Conservation (phyloP, 2,329 filamentous ascomycete species). For the Hirsutella minnesotensis region DNA sequence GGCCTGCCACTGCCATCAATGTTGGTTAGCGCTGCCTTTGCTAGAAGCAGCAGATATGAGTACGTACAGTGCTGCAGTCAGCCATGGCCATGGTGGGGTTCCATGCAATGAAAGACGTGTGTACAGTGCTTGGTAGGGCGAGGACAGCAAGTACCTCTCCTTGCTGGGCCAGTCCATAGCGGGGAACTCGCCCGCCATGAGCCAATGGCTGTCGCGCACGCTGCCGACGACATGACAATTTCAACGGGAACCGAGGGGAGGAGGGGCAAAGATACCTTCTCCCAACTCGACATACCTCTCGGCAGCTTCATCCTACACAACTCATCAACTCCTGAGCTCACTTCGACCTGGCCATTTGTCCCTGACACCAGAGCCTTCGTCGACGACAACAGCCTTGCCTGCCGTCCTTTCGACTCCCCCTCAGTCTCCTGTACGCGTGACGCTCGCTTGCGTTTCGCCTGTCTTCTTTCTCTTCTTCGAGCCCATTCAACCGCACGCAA, state of each 20-base stretch:
- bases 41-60: neutral
- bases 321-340: neutral
- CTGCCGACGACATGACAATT: neutral
- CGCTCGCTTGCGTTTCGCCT: neutral
- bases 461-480: neutral
- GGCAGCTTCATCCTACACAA: neutral
- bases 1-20: no score
- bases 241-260: neutral
- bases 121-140: no score
- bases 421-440: no score
- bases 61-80: neutral
- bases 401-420: no score
- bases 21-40: no score
- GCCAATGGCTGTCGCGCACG: neutral
- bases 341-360: no score
- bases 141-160: neutral
- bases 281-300: neutral
- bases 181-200: neutral
- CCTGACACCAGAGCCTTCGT: no score
- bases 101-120: no score
- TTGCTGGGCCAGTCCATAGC: neutral
- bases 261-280: neutral
- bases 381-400: no score
- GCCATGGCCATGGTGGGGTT: neutral
- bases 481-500: constrained; percentile 14